Evolutionary conservation across 495 filamentous ascomycete genomes (phyloP).

Genomic region (Daldinia caldariorum): DNA sequence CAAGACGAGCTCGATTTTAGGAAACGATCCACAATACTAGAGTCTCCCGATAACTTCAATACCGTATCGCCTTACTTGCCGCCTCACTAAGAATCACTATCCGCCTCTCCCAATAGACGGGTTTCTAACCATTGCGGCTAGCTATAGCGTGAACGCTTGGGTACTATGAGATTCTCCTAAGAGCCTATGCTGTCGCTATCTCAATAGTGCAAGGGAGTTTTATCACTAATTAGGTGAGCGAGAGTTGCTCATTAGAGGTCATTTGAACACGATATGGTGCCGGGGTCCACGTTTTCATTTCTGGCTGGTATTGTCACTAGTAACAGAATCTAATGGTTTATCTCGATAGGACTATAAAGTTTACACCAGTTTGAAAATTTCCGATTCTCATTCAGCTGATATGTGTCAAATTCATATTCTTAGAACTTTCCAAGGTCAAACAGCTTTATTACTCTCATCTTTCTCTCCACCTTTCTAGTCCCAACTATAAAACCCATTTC

Average conservation of each 20-base stretch:
- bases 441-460: constrained; percentile 5
- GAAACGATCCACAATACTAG: constrained; percentile 29
- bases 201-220: background rate
- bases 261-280: no score
- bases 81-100: constrained; percentile 4
- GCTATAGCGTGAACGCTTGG: constrained; percentile 2
- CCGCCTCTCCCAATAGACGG: constrained; percentile 1
- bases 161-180: background rate
- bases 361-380: background rate
- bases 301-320: background rate
- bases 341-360: background rate
- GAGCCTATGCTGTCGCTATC: background rate
- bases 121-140: constrained; percentile 23
- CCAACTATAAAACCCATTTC: constrained; percentile 9
- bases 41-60: constrained; percentile 21
- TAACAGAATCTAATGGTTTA: background rate
- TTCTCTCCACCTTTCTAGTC: constrained; percentile 26
- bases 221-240: background rate
- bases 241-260: background rate
- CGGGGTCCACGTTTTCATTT: background rate
- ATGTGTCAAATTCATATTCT: background rate
- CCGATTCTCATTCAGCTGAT: background rate
- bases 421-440: background rate
- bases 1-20: constrained; percentile 34
- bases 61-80: background rate